A percentile compares a stretch with the other conserved stretches of the same genome.
Evolutionary conservation across 2,329 filamentous ascomycete genomes (phyloP).

Genomic region (Penicillium sp.): DNA sequence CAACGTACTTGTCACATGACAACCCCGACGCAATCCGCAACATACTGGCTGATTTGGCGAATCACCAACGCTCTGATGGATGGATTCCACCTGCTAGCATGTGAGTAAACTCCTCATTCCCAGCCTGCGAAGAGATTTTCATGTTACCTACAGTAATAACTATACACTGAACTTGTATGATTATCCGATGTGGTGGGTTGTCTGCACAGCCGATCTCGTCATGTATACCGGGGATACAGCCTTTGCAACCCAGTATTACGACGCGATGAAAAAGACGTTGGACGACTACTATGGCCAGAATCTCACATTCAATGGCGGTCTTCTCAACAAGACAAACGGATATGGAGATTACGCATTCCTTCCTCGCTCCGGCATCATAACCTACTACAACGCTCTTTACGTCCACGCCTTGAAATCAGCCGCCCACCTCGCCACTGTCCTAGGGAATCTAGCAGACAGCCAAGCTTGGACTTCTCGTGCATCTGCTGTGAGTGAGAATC

Average conservation of each 20-base stretch:
- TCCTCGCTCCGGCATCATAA: slow-evolving; percentile 48
- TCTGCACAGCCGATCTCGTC: slow-evolving; percentile 50
- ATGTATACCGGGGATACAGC: slow-evolving; percentile 51
- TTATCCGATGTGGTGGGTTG: slow-evolving; percentile 57
- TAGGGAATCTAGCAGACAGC: slow-evolving; percentile 8
- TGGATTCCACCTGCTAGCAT: slow-evolving; percentile 58
- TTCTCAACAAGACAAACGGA: slow-evolving; percentile 45
- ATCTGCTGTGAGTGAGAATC: background rate
- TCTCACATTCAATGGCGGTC: slow-evolving; percentile 40
- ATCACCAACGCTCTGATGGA: slow-evolving; percentile 52
- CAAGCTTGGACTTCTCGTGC: slow-evolving; percentile 9
- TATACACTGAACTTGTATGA: slow-evolving; percentile 54
- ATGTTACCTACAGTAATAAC: slow-evolving; percentile 24
- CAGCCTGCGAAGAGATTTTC: background rate
- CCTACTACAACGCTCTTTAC: slow-evolving; percentile 48
- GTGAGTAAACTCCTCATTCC: background rate
- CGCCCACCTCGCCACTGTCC: slow-evolving; percentile 9
- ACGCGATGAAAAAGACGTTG: slow-evolving; percentile 41
- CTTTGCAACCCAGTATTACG: slow-evolving; percentile 47
- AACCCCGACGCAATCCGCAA: slow-evolving; percentile 44
- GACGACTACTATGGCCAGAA: slow-evolving; percentile 50
- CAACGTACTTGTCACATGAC: slow-evolving; percentile 51
- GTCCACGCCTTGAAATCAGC: slow-evolving; percentile 14
- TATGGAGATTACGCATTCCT: slow-evolving; percentile 57
- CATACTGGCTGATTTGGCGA: slow-evolving; percentile 51